Evolutionary conservation across 441 rosid genomes (phyloP), one percentile per base, ranked within the genome.

Genomic region (Populus trichocarpa): DNA sequence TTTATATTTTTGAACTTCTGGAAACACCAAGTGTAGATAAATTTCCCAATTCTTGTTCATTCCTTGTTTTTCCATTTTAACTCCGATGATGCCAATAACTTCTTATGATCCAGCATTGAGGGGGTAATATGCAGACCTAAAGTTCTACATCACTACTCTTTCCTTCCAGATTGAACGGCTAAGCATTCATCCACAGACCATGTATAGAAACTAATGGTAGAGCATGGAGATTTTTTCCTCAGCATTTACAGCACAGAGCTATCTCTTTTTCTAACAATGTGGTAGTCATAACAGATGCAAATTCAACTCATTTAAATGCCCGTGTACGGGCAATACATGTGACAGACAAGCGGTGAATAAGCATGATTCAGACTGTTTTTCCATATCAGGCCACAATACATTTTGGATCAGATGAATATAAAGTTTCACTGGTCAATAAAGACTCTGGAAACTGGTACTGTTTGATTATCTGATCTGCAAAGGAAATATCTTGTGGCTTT

Each of bases 241-340:
- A 38, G 42, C 12, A 72, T 68, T 38, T 70, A 23, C 59, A 40
- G 25, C 75, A 20, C n/a, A 6, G 57, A 82, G 86, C 84, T 57
- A 70, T 35, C 16, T 13, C 8, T 35, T 14, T 38, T 72, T 32
- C 38, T 69, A 70, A 81, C 66, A 81, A 69, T 77, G 81, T 53
- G 70, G 57, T 46, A 46, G 57, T 46, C 57, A 46, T 46, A 46
- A 13, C 18, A 13, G 53, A 13, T 46, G 53, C 53, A 46, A 1
- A 46, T 67, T 46, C 32, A 72, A 74, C 77, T 18, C 74, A 64
- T 61, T 66, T 28, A 30, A 66, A 74, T 46, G 70, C 68, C 65
- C n/a, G 42, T 38, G 81, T 73, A 77, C 78, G 84, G 85, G 82
- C 85, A 81, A 75, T 69, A 81, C 80, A 83, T 80, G 85, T 72